Evolutionary conservation across 139 green algal species (phyloP).

Genomic region (Chlorella sp.): DNA sequence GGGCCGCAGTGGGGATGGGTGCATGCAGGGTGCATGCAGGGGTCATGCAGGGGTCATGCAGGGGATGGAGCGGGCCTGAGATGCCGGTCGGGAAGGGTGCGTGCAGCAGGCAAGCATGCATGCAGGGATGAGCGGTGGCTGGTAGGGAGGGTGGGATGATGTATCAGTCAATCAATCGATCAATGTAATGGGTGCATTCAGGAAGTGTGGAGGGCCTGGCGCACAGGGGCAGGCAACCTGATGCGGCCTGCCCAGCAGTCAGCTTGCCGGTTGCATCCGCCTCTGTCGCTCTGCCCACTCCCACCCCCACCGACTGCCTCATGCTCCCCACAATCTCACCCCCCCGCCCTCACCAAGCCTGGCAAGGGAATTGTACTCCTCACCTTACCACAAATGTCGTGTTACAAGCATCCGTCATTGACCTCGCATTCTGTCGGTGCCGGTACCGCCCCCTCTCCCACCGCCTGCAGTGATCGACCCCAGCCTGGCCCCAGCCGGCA

Average conservation of each 20-base stretch:
- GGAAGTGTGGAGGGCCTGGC: not conserved
- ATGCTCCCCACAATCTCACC: not conserved
- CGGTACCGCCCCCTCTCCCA: not conserved
- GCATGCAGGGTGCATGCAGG: not conserved
- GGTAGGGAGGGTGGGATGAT: too few species aligned
- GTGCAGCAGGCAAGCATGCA: too few species aligned
- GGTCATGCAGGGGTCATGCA: not conserved
- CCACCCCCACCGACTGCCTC: not conserved
- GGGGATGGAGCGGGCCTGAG: too few species aligned
- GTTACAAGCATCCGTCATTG: too few species aligned
- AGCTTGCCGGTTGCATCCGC: not conserved
- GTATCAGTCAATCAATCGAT: too few species aligned
- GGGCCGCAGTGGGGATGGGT: not conserved
- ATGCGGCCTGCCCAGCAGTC: too few species aligned
- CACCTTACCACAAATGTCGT: too few species aligned
- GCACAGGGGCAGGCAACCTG: not conserved
- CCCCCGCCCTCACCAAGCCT: not conserved
- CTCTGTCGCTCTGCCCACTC: not conserved
- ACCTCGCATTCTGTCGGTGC: too few species aligned
- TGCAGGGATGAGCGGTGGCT: too few species aligned
- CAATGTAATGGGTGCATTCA: not conserved
- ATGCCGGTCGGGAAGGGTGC: too few species aligned
- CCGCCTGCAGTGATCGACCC: conserved; percentile 82
- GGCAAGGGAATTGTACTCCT: too few species aligned
- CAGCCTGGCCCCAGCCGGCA: conserved; percentile 77